Base-by-base conservation (phyloP, 1,284 basidiomycete genomes). In the Austropuccinia psidii region DNA sequence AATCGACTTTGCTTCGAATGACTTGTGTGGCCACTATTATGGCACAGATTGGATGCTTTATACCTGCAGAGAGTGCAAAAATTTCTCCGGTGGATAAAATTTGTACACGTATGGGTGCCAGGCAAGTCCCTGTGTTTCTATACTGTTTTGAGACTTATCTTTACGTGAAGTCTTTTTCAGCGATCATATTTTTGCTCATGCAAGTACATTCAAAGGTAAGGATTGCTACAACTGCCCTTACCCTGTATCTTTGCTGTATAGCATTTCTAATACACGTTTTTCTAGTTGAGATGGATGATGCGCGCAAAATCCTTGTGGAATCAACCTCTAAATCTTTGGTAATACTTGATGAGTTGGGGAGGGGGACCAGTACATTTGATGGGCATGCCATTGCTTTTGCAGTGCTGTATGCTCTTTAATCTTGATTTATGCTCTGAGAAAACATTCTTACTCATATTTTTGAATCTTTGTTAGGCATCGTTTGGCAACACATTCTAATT, bases 21-120 rank as follows among this genome's bases (percentile, higher is more conserved):
- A 96, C 94, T n/a, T 93, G 93, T 4, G 87, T 90, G 0, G 94
- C 90, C 35, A 88, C 96, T 75, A 97, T 98, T 77, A 90, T 97
- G 88, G 94, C 93, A 8, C 95, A 98, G 80, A 83, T 98, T 21
- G 96, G 96, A n/a, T 98, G 98, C 89, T 87, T 90, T 65, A 92
- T 99, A 2, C 96, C 96, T 2, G 95, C 96, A 0, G 81, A 85
- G 41, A 85, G 83, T 66, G 96, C 95, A 33, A 85, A 89, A 41
- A 81, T 99, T 60, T 89, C 89, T 76, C 93, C 96, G 0, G 88
- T 97, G 1, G 95, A 99, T 80, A 85, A 90, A 29, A 97, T 99
- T 77, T 86, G 96, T 75, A 98, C 95, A 7, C 88, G 96, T 33
- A 98, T 98, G 95, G 96, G 96, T 21, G 96, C 96, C 74, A 81